Conservation (phyloP, 1,139 yeast genomes). For the Kazachstania sp. region DNA sequence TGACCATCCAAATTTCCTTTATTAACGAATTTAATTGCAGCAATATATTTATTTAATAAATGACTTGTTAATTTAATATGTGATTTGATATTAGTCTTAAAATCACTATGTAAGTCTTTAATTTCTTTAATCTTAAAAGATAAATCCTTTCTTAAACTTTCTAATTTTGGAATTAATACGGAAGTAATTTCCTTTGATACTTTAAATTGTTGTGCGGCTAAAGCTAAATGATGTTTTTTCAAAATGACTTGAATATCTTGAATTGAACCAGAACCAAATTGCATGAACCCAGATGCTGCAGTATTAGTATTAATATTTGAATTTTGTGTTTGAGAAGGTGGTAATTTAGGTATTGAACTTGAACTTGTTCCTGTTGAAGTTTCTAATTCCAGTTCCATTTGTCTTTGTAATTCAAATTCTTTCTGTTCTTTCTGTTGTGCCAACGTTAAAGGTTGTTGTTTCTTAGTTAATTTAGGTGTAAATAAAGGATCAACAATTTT, state of each 20-base stretch:
- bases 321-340: not conserved
- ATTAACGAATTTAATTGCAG: conserved; percentile 30
- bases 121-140: conserved; percentile 55
- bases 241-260: conserved; percentile 42
- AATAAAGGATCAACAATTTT: conserved; percentile 30
- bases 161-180: conserved; percentile 59
- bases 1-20: conserved; percentile 35
- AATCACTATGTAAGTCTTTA: conserved; percentile 29
- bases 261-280: conserved; percentile 42
- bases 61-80: conserved; percentile 37
- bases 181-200: conserved; percentile 51
- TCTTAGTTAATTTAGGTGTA: conserved; percentile 16
- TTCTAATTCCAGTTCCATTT: not conserved
- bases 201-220: conserved; percentile 38
- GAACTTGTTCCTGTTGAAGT: no score
- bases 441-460: conserved; percentile 19
- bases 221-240: conserved; percentile 38
- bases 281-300: conserved; percentile 42
- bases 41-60: conserved; percentile 37
- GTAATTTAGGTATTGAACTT: not conserved
- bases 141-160: conserved; percentile 59
- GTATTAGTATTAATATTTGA: conserved; percentile 8
- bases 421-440: conserved; percentile 14
- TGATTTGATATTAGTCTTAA: conserved; percentile 30
- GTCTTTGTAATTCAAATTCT: conserved; percentile 1